These are phyloP conservation scores for Suillus weaverae DNA, from an alignment of 768 basidiomycete species.

Conservation along the genomic window DNA sequence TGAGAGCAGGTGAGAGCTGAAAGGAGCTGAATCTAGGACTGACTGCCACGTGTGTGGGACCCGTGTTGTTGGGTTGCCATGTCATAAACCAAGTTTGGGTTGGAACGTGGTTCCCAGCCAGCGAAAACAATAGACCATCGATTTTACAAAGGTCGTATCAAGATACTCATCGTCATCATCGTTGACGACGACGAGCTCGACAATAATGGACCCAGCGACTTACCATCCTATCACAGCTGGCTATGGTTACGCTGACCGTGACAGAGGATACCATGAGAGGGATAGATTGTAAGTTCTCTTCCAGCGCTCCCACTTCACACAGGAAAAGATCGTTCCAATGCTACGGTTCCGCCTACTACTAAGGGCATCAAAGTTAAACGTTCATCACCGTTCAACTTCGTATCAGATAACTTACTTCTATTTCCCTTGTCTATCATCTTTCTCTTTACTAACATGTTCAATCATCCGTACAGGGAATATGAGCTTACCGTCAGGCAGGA, in stretches of 20 bases:
- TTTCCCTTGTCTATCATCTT: neutral
- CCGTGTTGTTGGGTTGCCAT: slow-evolving; percentile 10
- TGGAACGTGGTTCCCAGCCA: slow-evolving; percentile 9
- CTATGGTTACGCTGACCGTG: slow-evolving; percentile 19
- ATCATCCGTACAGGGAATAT: slow-evolving; percentile 61
- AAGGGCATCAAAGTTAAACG: slow-evolving; percentile 1
- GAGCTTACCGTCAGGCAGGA: slow-evolving; percentile 86
- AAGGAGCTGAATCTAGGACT: neutral
- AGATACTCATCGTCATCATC: slow-evolving; percentile 6
- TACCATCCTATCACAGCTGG: neutral
- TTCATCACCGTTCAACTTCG: slow-evolving; percentile 7
- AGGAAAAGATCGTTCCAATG: slow-evolving; percentile 15
- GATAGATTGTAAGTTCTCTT: slow-evolving; percentile 37
- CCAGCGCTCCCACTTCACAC: slow-evolving; percentile 17
- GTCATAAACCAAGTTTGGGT: slow-evolving; percentile 8
- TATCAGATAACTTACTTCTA: slow-evolving; percentile 16
- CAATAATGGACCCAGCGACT: neutral
- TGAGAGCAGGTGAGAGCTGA: neutral
- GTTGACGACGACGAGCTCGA: slow-evolving; percentile 3
- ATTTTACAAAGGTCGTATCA: slow-evolving; percentile 7
- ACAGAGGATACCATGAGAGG: slow-evolving; percentile 31
- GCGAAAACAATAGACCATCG: slow-evolving; percentile 8
- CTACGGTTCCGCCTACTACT: slow-evolving; percentile 12
- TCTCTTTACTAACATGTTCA: slow-evolving; percentile 2
- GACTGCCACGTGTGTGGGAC: slow-evolving; percentile 11